These are phyloP conservation scores for Globisporangium radiosum DNA, from an alignment of 352 stramenopile genomes.

Conservation along the genomic window DNA sequence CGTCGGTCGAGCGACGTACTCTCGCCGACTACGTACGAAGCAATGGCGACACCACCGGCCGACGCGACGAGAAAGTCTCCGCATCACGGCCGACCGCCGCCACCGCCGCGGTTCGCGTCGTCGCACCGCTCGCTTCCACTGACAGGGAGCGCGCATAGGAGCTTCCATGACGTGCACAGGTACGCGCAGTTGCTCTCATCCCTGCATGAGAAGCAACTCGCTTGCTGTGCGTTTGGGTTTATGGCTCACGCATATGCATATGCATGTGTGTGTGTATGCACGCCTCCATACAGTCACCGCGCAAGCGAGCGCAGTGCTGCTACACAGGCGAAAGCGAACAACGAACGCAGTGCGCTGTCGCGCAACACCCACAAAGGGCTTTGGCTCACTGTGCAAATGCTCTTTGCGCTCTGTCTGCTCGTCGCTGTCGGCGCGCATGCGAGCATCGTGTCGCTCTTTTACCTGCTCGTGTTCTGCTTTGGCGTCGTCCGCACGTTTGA, in stretches of 20 bases:
- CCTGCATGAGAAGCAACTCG: neutral
- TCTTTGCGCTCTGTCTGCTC: constrained; percentile 50
- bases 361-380: constrained; percentile 17
- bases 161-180: constrained; percentile 11
- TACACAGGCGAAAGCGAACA: neutral
- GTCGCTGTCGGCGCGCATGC: constrained; percentile 39
- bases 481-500: constrained; percentile 61
- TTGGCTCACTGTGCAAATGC: constrained; percentile 17
- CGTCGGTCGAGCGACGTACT: constrained; percentile 6
- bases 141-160: constrained; percentile 4
- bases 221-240: neutral
- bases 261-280: neutral
- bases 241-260: neutral
- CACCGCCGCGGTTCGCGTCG: constrained; percentile 11
- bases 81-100: neutral
- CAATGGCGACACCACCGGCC: constrained; percentile 24
- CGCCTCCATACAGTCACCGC: neutral
- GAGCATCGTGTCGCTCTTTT: constrained; percentile 57
- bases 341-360: constrained; percentile 9
- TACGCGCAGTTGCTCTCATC: neutral
- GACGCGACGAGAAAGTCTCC: neutral
- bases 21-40: constrained; percentile 22
- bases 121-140: constrained; percentile 8
- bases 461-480: constrained; percentile 63
- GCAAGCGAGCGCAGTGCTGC: constrained; percentile 5